Evolutionary conservation across 768 basidiomycete species (phyloP), one percentile per base, ranked within the genome.

Genomic region (Podaxis sp.): DNA sequence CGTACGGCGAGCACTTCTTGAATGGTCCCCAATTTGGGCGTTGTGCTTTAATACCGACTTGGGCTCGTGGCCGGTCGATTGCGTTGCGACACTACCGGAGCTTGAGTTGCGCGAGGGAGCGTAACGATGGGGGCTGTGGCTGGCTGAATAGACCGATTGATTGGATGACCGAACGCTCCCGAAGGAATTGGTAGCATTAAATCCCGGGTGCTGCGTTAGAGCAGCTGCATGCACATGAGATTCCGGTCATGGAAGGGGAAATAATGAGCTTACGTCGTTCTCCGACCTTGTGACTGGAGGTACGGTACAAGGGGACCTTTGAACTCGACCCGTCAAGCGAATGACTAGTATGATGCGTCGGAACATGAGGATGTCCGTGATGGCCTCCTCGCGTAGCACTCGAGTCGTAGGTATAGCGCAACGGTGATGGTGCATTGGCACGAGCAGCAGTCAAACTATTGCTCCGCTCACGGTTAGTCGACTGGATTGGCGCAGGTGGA

Each of bases 111-210:
- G 75, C 44, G 76, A 78, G 62, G 72, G 75, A 66, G 74, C 57
- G 53, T 70, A 73, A 5, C 74, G 75, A 9, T 68, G 67, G 19
- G 26, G n/a, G n/a, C 74, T 48, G 33, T 71, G 72, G 8, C 63
- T 63, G 13, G 73, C 69, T 39, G 76, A 78, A 11, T 72, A 75
- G 38, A 83, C 67, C 0, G 85, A 86, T 9, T 82, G 81, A 64
- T 75, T 81, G 4, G 83, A 84, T 59, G 79, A 82, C 22, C 81
- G 79, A 48, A 82, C 82, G 52, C 84, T 85, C 11, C 68, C 68
- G 64, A 73, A 69, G 6, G 75, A 74, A 42, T 60, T 63, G 5
- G 66, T 67, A 17, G 69, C 68, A 40, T 67, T 67, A 38, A 68
- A 74, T 15, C 69, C 56, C 12, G 71, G 72, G 53, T 72, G 68